Evolutionary conservation across 345 rosid genomes (phyloP).

Genomic region (Litchi chinensis): DNA sequence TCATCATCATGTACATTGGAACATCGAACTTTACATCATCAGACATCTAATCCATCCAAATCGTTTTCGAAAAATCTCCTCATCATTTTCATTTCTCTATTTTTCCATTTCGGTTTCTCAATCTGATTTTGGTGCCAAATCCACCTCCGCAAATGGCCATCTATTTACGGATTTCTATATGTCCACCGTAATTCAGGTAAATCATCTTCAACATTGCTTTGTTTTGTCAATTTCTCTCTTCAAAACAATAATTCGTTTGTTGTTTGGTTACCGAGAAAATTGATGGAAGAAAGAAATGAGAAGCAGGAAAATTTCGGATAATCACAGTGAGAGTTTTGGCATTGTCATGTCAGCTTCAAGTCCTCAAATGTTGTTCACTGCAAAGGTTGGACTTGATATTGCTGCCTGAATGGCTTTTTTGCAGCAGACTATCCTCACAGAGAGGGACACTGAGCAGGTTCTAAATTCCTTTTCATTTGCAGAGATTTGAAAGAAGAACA

Average conservation of each 20-base stretch:
- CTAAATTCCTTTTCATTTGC: not conserved
- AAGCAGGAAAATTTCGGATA: not conserved
- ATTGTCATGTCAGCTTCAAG: slow-evolving; percentile 33
- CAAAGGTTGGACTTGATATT: slow-evolving; percentile 20
- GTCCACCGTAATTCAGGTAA: slow-evolving; percentile 20
- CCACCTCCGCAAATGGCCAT: not conserved
- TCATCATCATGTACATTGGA: not conserved
- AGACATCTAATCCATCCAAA: not conserved
- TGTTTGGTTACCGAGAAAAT: slow-evolving; percentile 3
- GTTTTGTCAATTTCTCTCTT: not conserved
- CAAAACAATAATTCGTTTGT: not conserved
- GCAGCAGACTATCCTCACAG: slow-evolving; percentile 35
- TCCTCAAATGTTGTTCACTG: slow-evolving; percentile 23
- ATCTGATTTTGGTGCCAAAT: slow-evolving; percentile 3
- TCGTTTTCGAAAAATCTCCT: not conserved
- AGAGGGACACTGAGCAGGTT: slow-evolving; percentile 58
- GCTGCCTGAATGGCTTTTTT: slow-evolving; percentile 47
- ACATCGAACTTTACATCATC: not conserved
- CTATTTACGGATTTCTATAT: not conserved
- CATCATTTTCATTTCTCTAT: not conserved
- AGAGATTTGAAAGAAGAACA: not conserved
- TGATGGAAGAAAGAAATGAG: not conserved
- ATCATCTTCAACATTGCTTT: not conserved
- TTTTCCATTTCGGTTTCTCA: not conserved
- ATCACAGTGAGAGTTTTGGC: slow-evolving; percentile 26